Percentiles rank a stretch among this genome's conserved stretches.
Conservation (phyloP, 768 basidiomycete species). For the Suillus ampliporus region DNA sequence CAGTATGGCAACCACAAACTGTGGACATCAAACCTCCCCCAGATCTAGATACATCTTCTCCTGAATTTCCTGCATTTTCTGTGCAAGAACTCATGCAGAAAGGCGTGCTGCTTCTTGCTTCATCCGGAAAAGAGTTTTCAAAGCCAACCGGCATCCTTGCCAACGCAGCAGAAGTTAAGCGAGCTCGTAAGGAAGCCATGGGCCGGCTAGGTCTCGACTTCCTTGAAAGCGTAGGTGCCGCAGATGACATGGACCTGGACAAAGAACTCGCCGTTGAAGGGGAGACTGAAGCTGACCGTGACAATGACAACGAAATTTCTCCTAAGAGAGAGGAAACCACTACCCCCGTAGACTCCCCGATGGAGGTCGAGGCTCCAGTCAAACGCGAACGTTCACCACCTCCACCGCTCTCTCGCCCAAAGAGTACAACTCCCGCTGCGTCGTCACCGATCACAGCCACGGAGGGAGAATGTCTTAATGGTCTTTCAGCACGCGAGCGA, state of each 20-base stretch:
- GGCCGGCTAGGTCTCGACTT: conserved; percentile 87
- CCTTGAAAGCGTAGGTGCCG: conserved; percentile 68
- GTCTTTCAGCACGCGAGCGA: conserved; percentile 88
- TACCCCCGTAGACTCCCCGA: conserved; percentile 42
- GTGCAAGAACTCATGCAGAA: conserved; percentile 78
- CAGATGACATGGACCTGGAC: conserved; percentile 86
- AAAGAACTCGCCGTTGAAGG: conserved; percentile 74
- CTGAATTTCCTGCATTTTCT: conserved; percentile 77
- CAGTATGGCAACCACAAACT: conserved; percentile 65
- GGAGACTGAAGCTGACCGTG: conserved; percentile 52
- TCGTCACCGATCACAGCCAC: conserved; percentile 56
- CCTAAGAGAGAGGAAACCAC: conserved; percentile 46
- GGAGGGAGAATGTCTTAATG: conserved; percentile 51
- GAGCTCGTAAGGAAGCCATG: conserved; percentile 89
- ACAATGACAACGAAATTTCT: conserved; percentile 46
- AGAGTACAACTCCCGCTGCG: conserved; percentile 49
- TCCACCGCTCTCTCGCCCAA: conserved; percentile 38
- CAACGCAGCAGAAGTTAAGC: conserved; percentile 80
- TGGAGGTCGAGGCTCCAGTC: conserved; percentile 49
- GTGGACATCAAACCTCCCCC: conserved; percentile 29
- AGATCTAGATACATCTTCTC: conserved; percentile 39
- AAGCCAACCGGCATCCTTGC: conserved; percentile 76
- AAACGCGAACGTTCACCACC: conserved; percentile 47
- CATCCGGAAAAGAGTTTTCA: conserved; percentile 91
- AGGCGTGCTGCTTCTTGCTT: conserved; percentile 82